A percentile compares a stretch with the other conserved stretches of the same genome.
Conservation (phyloP, 352 stramenopile genomes). For the Phytopythium boreale region DNA sequence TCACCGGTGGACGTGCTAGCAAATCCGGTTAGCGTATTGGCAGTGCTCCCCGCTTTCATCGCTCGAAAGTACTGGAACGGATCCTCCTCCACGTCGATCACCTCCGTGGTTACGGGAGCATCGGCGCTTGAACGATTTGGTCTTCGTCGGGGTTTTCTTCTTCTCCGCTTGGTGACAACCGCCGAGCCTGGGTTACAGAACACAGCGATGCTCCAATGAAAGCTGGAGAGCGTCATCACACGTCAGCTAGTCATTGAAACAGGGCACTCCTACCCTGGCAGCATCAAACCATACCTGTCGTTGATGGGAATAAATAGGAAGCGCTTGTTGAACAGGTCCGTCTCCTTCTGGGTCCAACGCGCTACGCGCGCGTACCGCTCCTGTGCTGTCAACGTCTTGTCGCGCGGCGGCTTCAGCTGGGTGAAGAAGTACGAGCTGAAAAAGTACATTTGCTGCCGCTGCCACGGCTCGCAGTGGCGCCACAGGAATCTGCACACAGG, state of each 20-base stretch:
- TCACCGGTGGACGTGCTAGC: too few relatives aligned
- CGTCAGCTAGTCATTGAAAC: not conserved
- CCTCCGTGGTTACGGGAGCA: constrained; percentile 5
- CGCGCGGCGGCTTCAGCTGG: constrained; percentile 68
- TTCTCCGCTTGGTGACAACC: constrained; percentile 50
- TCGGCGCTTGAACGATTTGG: not conserved
- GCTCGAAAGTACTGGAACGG: constrained; percentile 18
- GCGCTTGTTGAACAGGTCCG: constrained; percentile 80
- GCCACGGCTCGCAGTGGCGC: constrained; percentile 57
- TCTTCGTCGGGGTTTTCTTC: constrained; percentile 1
- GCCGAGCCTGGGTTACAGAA: constrained; percentile 81
- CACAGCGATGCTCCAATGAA: constrained; percentile 89
- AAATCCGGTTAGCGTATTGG: not conserved
- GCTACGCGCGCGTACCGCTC: constrained; percentile 56
- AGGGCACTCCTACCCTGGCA: not conserved
- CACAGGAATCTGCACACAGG: constrained; percentile 47
- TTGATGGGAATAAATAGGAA: constrained; percentile 92
- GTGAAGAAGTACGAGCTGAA: constrained; percentile 97
- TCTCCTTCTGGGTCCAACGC: constrained; percentile 83
- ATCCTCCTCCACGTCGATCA: constrained; percentile 35
- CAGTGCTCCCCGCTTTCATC: not conserved
- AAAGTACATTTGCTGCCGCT: constrained; percentile 82
- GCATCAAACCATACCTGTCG: constrained; percentile 52
- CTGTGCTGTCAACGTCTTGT: constrained; percentile 22
- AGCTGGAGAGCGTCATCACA: constrained; percentile 29